Evolutionary conservation across 2,329 filamentous ascomycete genomes (phyloP).

Genomic region (Fonsecaea monophora): DNA sequence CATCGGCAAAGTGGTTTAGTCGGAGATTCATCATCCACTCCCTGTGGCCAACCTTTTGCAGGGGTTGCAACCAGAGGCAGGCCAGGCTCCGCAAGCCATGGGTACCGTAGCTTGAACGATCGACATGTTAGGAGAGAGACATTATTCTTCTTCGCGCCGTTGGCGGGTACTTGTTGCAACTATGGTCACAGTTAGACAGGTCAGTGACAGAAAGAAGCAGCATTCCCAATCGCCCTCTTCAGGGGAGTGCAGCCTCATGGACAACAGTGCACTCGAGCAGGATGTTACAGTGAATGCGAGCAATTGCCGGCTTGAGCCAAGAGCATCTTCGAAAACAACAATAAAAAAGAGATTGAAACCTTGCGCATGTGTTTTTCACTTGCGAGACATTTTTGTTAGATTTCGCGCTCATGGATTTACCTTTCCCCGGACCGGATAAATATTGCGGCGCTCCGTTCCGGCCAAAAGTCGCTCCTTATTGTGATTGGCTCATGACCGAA

Average conservation of each 20-base stretch:
- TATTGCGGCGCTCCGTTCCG: conserved; percentile 11
- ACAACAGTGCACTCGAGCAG: background rate
- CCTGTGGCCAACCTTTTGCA: background rate
- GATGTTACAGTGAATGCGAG: background rate
- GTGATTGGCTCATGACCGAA: conserved; percentile 2
- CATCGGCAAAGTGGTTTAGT: conserved; percentile 4
- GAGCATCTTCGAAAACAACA: background rate
- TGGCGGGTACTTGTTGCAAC: background rate
- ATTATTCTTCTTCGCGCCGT: background rate
- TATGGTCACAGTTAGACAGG: background rate
- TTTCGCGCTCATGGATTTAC: background rate
- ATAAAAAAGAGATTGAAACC: background rate
- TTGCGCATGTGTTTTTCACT: background rate
- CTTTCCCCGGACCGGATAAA: conserved; percentile 15
- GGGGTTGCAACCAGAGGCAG: background rate
- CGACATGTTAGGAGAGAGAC: background rate
- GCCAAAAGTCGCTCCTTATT: conserved; percentile 4
- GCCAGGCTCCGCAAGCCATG: background rate
- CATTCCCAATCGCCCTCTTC: background rate
- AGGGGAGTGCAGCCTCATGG: background rate
- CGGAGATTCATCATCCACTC: background rate
- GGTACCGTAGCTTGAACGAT: background rate
- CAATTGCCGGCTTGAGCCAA: background rate
- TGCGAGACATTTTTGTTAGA: conserved; percentile 4
- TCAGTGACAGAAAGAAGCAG: background rate